Evolutionary conservation across 2,329 filamentous ascomycete species (phyloP).

Genomic region (Colletotrichum sp.): DNA sequence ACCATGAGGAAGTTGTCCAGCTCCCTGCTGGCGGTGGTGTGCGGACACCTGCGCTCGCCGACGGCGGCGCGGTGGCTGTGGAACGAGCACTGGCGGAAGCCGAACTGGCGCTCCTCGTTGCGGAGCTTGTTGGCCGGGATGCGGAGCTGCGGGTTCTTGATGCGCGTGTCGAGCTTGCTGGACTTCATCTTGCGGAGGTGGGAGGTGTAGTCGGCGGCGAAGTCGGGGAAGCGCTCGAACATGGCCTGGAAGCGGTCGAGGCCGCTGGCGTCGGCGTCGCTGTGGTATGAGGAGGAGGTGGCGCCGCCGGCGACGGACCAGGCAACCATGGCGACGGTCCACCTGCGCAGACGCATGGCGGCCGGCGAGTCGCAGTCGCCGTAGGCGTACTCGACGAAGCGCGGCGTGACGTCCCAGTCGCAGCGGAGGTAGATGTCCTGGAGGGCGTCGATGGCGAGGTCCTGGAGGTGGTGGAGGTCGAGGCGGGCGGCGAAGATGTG

Average conservation of each 20-base stretch:
- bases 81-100: constrained; percentile 67
- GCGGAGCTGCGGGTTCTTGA: constrained; percentile 67
- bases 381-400: constrained; percentile 58
- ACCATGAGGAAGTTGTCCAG: constrained; percentile 24
- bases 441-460: constrained; percentile 61
- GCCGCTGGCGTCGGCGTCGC: neutral
- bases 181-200: constrained; percentile 58
- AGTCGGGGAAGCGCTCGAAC: constrained; percentile 49
- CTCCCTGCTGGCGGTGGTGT: constrained; percentile 29
- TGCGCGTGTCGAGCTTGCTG: constrained; percentile 54
- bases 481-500: constrained; percentile 63
- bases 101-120: constrained; percentile 62
- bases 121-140: constrained; percentile 60
- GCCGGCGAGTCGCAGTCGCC: constrained; percentile 54
- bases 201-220: constrained; percentile 54
- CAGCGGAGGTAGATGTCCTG: constrained; percentile 64
- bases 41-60: constrained; percentile 59
- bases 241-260: constrained; percentile 44
- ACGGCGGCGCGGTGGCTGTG: constrained; percentile 62
- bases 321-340: constrained; percentile 66
- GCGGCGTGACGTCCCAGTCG: constrained; percentile 62
- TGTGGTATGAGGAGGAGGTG: constrained; percentile 26
- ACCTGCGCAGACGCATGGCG: constrained; percentile 59
- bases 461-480: constrained; percentile 55
- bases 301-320: constrained; percentile 51